Evolutionary conservation across 225 moss, liverwort and hornwort species (phyloP).

Genomic region (Marchantia paleacea): DNA sequence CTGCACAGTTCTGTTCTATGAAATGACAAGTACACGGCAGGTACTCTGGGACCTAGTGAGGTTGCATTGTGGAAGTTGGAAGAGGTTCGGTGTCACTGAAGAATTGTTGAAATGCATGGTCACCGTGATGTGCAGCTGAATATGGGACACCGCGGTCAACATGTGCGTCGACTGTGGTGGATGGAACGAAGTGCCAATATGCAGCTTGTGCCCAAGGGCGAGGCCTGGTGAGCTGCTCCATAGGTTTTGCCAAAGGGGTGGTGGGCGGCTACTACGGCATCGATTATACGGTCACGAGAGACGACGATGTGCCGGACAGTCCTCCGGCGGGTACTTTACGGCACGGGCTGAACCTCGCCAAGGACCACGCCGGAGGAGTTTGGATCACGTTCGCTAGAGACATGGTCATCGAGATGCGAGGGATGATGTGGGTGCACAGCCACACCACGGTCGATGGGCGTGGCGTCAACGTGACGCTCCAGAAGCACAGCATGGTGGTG

Average conservation of each 20-base stretch:
- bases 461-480: constrained; percentile 56
- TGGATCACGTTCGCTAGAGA: constrained; percentile 69
- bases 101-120: too few species aligned
- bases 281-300: constrained; percentile 50
- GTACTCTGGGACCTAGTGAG: too few species aligned
- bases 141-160: background rate
- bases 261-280: constrained; percentile 62
- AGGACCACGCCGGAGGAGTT: constrained; percentile 52
- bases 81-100: too few species aligned
- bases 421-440: constrained; percentile 81
- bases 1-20: too few species aligned
- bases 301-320: constrained; percentile 51
- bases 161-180: constrained; percentile 20
- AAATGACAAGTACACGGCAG: too few species aligned
- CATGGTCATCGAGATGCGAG: constrained; percentile 53
- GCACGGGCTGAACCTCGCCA: constrained; percentile 63
- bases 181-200: constrained; percentile 79
- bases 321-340: constrained; percentile 58
- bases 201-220: constrained; percentile 59
- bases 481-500: constrained; percentile 41
- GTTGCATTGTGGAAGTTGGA: too few species aligned
- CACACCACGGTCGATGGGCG: constrained; percentile 82
- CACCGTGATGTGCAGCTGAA: too few species aligned
- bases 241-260: constrained; percentile 71
- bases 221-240: constrained; percentile 51